phyloP scores from a whole-genome alignment of 495 filamentous ascomycete species.

The Trichoderma reesei region DNA sequence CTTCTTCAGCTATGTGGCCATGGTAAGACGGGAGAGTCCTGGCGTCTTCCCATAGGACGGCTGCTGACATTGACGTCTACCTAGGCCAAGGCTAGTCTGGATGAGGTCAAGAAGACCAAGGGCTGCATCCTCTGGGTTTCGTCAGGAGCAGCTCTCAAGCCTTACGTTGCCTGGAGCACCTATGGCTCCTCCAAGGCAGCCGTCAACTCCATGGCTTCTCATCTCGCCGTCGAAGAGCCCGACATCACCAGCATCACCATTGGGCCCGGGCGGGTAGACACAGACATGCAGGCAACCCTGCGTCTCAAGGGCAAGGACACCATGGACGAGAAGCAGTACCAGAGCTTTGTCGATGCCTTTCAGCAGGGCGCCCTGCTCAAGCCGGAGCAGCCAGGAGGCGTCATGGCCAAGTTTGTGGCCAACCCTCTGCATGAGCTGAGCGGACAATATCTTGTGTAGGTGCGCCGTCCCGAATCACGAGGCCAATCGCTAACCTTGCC shows the following conservation, averaged over 20 bases:
- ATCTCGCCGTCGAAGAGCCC: slow-evolving; percentile 70
- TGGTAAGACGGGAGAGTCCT: slow-evolving; percentile 47
- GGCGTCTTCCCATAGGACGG: not conserved
- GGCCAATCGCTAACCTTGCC: slow-evolving; percentile 29
- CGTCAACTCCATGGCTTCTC: slow-evolving; percentile 68
- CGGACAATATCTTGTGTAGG: slow-evolving; percentile 64
- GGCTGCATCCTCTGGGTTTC: slow-evolving; percentile 67
- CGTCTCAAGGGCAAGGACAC: slow-evolving; percentile 54
- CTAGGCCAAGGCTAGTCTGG: slow-evolving; percentile 65
- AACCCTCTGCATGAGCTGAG: slow-evolving; percentile 52
- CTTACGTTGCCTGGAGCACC: slow-evolving; percentile 63
- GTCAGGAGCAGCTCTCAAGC: slow-evolving; percentile 59
- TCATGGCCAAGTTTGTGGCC: slow-evolving; percentile 68
- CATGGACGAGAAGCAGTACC: slow-evolving; percentile 56
- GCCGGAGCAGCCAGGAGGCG: slow-evolving; percentile 75
- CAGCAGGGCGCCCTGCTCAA: slow-evolving; percentile 62
- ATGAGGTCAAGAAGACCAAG: slow-evolving; percentile 55
- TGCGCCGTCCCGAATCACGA: slow-evolving; percentile 3
- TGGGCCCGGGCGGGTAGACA: slow-evolving; percentile 80
- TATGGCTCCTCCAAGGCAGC: slow-evolving; percentile 88
- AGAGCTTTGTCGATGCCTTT: slow-evolving; percentile 56
- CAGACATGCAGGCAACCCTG: slow-evolving; percentile 83
- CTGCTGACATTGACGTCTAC: slow-evolving; percentile 16
- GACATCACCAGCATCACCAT: slow-evolving; percentile 60
- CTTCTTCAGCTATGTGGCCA: slow-evolving; percentile 66